phyloP scores from a whole-genome alignment of 192 early-diverging fungal species.

The Kickxella alabastrina region DNA sequence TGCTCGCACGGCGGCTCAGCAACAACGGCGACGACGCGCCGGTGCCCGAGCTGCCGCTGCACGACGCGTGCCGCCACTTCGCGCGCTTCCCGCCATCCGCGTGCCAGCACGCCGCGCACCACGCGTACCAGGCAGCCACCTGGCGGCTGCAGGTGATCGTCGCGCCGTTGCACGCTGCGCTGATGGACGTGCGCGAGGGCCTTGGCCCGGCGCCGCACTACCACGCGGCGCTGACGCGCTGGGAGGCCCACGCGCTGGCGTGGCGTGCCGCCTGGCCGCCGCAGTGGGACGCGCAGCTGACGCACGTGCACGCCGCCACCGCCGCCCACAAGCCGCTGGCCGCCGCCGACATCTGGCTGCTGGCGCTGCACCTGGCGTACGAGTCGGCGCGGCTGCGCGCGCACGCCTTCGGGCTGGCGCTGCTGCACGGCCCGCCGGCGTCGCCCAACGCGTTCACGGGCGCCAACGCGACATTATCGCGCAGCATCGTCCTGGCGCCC shows the following conservation, averaged over 20 bases:
- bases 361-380: constrained; percentile 10
- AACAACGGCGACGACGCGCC: not conserved
- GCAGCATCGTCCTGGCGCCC: not conserved
- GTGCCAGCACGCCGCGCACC: constrained; percentile 1
- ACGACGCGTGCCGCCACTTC: constrained; percentile 33
- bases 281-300: constrained; percentile 22
- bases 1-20: constrained; percentile 7
- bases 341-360: constrained; percentile 20
- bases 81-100: constrained; percentile 13
- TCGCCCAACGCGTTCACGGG: not conserved
- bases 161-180: constrained; percentile 19
- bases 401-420: constrained; percentile 20
- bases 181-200: constrained; percentile 13
- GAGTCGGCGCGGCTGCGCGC: constrained; percentile 22
- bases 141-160: constrained; percentile 19
- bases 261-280: not conserved
- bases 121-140: constrained; percentile 16
- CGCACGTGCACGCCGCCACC: not conserved
- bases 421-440: constrained; percentile 12
- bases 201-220: constrained; percentile 2
- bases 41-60: constrained; percentile 23
- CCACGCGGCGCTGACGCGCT: constrained; percentile 17
- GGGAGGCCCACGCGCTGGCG: constrained; percentile 16
- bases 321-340: constrained; percentile 1
- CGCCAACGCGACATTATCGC: constrained; percentile 1